These are phyloP conservation scores for Penicillium glabrum DNA, from an alignment of 2,329 filamentous ascomycete genomes.

Conservation along the genomic window DNA sequence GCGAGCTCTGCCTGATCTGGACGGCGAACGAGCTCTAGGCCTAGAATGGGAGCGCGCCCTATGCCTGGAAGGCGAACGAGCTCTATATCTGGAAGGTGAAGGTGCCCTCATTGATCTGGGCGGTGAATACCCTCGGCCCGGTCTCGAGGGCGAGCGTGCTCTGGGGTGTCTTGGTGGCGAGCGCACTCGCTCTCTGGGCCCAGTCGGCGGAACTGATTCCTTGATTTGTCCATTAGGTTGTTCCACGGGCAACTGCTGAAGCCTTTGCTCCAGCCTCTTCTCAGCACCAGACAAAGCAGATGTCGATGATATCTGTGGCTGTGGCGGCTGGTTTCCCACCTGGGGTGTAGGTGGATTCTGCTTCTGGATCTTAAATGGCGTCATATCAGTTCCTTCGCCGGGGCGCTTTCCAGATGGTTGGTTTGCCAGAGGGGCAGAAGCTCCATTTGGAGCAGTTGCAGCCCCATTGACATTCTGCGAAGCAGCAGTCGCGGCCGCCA, in stretches of 20 bases:
- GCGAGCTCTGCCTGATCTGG: neutral
- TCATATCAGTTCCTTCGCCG: neutral
- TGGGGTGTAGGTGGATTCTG: neutral
- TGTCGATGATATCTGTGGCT: neutral
- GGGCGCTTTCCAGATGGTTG: neutral
- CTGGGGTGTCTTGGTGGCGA: neutral
- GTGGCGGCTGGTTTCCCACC: neutral
- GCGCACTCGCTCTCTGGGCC: neutral
- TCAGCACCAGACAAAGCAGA: neutral
- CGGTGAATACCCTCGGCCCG: neutral
- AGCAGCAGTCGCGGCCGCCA: neutral
- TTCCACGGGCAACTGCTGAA: neutral
- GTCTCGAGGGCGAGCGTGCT: neutral
- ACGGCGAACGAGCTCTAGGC: neutral
- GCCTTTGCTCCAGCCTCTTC: neutral
- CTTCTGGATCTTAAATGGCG: neutral
- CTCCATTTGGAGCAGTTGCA: neutral
- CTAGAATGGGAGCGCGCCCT: neutral
- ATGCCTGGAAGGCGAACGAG: neutral
- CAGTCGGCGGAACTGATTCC: neutral
- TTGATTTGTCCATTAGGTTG: neutral
- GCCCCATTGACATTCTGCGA: neutral
- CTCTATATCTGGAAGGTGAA: neutral
- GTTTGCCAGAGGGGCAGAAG: neutral
- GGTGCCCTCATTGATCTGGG: neutral